Evolutionary conservation across 2,329 filamentous ascomycete species (phyloP).

Genomic region (Phialemonium atrogriseum): DNA sequence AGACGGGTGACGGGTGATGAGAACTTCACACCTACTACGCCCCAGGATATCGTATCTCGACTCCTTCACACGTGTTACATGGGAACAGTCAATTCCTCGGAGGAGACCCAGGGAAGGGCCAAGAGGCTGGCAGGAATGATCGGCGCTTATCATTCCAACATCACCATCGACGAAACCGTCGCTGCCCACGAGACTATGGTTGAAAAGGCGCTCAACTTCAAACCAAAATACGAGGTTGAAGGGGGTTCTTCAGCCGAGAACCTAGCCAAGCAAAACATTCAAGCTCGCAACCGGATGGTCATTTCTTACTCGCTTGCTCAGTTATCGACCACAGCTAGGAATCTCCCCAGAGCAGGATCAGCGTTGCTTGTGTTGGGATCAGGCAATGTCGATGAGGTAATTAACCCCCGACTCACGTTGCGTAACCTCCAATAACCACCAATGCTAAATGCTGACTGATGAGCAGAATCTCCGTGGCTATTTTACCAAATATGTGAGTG

Average conservation of each 20-base stretch:
- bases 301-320: neutral
- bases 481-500: no score
- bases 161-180: slow-evolving; percentile 65
- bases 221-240: slow-evolving; percentile 48
- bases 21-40: slow-evolving; percentile 37
- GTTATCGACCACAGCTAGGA: neutral
- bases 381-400: slow-evolving; percentile 1
- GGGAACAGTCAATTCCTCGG: slow-evolving; percentile 58
- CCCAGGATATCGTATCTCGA: slow-evolving; percentile 49
- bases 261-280: slow-evolving; percentile 59
- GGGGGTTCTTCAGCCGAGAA: slow-evolving; percentile 56
- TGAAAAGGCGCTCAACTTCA: slow-evolving; percentile 48
- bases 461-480: neutral
- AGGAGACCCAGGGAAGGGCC: slow-evolving; percentile 59
- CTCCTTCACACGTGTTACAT: slow-evolving; percentile 53
- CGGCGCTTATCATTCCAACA: slow-evolving; percentile 62
- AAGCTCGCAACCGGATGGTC: slow-evolving; percentile 40
- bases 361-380: neutral
- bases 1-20: slow-evolving; percentile 24
- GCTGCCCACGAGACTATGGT: slow-evolving; percentile 53
- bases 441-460: no score
- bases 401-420: no score
- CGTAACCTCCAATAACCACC: no score
- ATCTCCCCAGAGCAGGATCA: neutral
- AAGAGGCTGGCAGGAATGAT: slow-evolving; percentile 52